phyloP scores from a whole-genome alignment of 305 asterid genomes.

The Fraxinus floribunda region DNA sequence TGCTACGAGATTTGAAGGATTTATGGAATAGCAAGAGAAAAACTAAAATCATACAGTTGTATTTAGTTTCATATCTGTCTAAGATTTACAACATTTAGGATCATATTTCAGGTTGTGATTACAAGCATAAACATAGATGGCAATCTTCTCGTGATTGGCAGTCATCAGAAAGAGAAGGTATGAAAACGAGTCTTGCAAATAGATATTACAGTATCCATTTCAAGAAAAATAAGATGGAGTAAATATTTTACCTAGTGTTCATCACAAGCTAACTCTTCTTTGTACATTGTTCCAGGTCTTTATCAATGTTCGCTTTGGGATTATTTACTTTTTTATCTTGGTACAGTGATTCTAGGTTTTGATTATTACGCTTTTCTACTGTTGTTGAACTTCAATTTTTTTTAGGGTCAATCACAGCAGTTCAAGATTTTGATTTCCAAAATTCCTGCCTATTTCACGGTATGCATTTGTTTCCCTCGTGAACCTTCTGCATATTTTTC shows the following conservation, averaged over 20 bases:
- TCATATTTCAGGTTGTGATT: slow-evolving; percentile 71
- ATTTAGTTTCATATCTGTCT: slow-evolving; percentile 3
- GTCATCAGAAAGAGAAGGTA: slow-evolving; percentile 89
- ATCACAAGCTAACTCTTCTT: slow-evolving; percentile 12
- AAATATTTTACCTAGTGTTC: slow-evolving; percentile 6
- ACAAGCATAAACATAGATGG: slow-evolving; percentile 84
- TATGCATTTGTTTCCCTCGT: slow-evolving; percentile 29
- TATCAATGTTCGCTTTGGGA: neutral
- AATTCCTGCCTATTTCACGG: slow-evolving; percentile 93
- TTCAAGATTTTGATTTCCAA: slow-evolving; percentile 78
- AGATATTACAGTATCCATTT: slow-evolving; percentile 9
- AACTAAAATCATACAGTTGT: slow-evolving; percentile 8
- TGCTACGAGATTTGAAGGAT: neutral
- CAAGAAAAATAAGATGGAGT: neutral
- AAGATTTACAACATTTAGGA: neutral
- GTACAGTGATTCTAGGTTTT: neutral
- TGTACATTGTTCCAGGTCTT: slow-evolving; percentile 17
- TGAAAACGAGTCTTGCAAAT: slow-evolving; percentile 13
- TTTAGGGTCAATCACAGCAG: slow-evolving; percentile 78
- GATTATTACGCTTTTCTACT: neutral
- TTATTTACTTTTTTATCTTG: neutral
- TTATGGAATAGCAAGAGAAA: slow-evolving; percentile 8
- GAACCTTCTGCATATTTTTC: neutral
- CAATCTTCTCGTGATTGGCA: slow-evolving; percentile 77
- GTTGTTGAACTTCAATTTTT: slow-evolving; percentile 27